Evolutionary conservation across 805 yeast genomes (phyloP).

Genomic region (Kuraishia hungarica): DNA sequence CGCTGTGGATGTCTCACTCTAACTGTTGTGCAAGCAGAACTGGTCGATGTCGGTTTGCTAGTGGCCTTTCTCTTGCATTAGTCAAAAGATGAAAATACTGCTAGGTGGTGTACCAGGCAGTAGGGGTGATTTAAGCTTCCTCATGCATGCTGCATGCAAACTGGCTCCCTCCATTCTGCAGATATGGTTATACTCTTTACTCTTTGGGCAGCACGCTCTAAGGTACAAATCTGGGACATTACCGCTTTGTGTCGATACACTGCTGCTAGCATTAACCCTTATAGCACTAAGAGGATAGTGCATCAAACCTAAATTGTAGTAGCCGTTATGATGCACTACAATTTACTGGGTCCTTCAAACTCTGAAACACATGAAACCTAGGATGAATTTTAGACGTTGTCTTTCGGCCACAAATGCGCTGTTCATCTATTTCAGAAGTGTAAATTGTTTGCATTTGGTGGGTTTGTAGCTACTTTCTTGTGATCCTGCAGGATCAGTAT

Average conservation of each 20-base stretch:
- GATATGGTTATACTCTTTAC: neutral
- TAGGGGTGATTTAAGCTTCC: neutral
- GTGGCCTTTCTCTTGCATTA: too few species aligned
- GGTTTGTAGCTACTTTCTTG: neutral
- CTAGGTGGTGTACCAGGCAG: neutral
- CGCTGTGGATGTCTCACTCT: too few species aligned
- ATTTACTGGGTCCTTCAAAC: neutral
- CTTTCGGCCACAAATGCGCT: neutral
- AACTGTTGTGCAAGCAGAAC: too few species aligned
- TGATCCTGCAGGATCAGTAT: neutral
- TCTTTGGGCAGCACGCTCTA: neutral
- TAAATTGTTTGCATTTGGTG: neutral
- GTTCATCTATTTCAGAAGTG: too few species aligned
- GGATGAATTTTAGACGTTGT: too few species aligned
- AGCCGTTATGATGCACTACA: too few species aligned
- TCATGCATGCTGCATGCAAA: neutral
- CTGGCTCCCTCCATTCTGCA: neutral
- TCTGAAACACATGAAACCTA: neutral
- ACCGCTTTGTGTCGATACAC: neutral
- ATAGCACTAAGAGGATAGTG: neutral
- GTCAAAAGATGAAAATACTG: too few species aligned
- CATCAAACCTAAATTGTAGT: neutral
- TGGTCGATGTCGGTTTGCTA: too few species aligned
- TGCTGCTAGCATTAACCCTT: neutral
- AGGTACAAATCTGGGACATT: neutral